Base-by-base conservation (phyloP, 257 asterid genomes). In the Fraxinus cuspidata region DNA sequence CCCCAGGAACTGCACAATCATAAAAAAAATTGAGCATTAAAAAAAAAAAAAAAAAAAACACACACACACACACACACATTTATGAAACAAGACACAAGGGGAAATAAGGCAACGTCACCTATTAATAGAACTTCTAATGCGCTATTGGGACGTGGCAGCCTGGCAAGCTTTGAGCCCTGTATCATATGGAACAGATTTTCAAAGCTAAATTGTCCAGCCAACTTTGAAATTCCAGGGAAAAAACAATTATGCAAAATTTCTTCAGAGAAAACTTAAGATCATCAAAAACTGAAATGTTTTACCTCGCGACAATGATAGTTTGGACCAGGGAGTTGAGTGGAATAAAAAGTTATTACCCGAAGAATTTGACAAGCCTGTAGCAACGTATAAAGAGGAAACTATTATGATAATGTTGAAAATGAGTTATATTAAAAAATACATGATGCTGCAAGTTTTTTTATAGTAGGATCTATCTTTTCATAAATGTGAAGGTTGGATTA, bases 251-350 rank as follows among this genome's bases (percentile, higher is more conserved):
- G 11, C 5, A 29, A 4, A 78, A 31, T 5, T 65, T 27, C 38
- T 31, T 40, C 18, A 67, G 8, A 74, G 19, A 40, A 64, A 16
- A 42, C 49, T 47, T 5, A n/a, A 21, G 25, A 31, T 3, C 60
- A 19, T 25, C 71, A 56, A 9, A 16, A 79, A 68, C 60, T 10
- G 40, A 51, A 49, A 66, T 34, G 18, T 70, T 79, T 81, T 84
- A 95, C 99, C 98, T 93, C 99, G 21, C 99, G 98, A 71, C 99
- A 93, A 75, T 95, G 99, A 80, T 95, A 95, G 82, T 95, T 95
- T 68, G 99, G 97, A 79, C 99, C 99, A 1, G 99, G 98, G 58
- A 95, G 96, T 75, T 93, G 99, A 73, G 99, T 95, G 64, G 99
- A 95, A 82, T 95, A 95, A 88, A 95, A 95, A 7, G 98, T 93